Base-by-base conservation (phyloP, 2,329 filamentous ascomycete species). In the Nemania sp. region DNA sequence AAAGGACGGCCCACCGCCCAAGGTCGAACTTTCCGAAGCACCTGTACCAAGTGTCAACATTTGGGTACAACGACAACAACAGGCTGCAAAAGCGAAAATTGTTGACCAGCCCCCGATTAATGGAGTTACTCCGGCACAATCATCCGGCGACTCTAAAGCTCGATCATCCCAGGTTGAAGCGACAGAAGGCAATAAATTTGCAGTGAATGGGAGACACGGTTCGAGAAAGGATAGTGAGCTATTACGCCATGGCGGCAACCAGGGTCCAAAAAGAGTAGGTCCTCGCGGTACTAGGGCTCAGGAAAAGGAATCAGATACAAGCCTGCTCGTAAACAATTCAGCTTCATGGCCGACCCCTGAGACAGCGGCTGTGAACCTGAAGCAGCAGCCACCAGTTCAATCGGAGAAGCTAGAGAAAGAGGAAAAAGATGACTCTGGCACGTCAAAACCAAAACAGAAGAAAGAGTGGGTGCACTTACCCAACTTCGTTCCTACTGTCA, bases 281-380 rank as follows among this genome's bases (percentile, higher is more conserved):
- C 68, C 74, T 3, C 75, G 80, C 41, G 80, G 79, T 7, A 72
- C 72, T 50, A 75, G 79, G 54, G 59, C 66, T 15, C 64, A 68
- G 2, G 79, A 80, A 17, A 80, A 75, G 59, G 75, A 76, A 11
- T 70, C 72, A 2, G 72, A 69, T 33, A 42, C 77, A 4, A 89
- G 89, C 22, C 80, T 89, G 2, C 87, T 90, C 41, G 85, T 82
- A 54, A 92, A 96, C 70, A 81, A 97, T 70, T 80, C 90, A 44
- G 77, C 84, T 48, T 86, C 86, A 17, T 99, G 94, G 94, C 94
- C 94, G 14, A 97, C 93, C 2, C 91, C 91, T 0, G 90, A 96
- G 63, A 86, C 80, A 44, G 88, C 86, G 1, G 83, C 87, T 47
- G 85, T 86, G 44, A 91, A 94, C 63, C 83, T 89, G 57, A 90